Evolutionary conservation across 176 grass and related monocot genomes (phyloP), one percentile per base, ranked within the genome.

Genomic region (Eremochloa ophiuroides): DNA sequence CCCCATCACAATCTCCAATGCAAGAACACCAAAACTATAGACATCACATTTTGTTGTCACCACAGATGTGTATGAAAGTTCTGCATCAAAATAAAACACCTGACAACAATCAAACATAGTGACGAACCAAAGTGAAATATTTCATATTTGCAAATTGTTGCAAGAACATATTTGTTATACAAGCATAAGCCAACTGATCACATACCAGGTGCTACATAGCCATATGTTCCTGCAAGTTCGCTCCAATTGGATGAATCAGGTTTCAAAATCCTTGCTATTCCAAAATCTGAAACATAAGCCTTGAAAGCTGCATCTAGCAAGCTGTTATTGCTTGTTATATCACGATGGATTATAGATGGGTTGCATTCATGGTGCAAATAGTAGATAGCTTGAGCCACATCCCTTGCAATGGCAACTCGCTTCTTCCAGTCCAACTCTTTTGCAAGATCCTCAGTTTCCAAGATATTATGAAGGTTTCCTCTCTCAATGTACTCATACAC

Each of bases 201-300:
- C 51, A 35, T 81, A 71, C 79, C 79, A 2, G 53, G 79, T 9
- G 79, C 79, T 16, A 82, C 61, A 31, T 82, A 82, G 2, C 67
- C 79, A 46, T 60, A 71, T 31, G 79, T 82, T 12, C 79, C 79
- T 3, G 68, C 51, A 10, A 71, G 26, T 34, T 16, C 20, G 14
- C 51, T 82, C 79, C 66, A 82, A 8, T 72, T 71, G 2, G 79
- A 82, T 22, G 66, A 35, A 63, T 64, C 75, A 8, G 75, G 35
- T 27, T 5, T 78, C 1, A 78, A 12, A 8, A 64, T 64, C 34
- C 66, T 82, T 61, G 80, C 67, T 15, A 29, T 74, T 29, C 80
- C 69, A 27, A 82, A 82, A 64, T 82, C 80, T 37, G 56, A 82
- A 46, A 82, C 28, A 47, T 72, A 37, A 62, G 39, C 56, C 68